phyloP scores from a whole-genome alignment of 805 yeast species.

The Metschnikowia hibisci region DNA sequence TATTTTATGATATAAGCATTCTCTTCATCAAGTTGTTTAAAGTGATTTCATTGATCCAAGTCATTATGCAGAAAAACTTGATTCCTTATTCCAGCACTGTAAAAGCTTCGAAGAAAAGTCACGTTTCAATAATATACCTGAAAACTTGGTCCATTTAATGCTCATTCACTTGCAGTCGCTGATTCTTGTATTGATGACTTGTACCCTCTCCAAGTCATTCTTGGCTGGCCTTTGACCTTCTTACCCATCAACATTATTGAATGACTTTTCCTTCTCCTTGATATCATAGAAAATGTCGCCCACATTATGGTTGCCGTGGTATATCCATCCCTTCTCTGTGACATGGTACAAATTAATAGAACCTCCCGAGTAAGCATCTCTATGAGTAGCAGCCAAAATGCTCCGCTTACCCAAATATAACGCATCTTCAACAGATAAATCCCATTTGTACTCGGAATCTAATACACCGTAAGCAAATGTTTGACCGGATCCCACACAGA shows the following conservation, averaged over 20 bases:
- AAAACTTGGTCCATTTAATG: no score
- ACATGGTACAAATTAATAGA: slow-evolving; percentile 91
- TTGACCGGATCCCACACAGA: slow-evolving; percentile 98
- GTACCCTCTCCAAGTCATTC: not conserved
- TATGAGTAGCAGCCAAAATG: slow-evolving; percentile 94
- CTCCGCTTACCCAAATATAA: slow-evolving; percentile 91
- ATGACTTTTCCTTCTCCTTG: slow-evolving; percentile 83
- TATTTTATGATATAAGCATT: no score
- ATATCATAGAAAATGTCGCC: slow-evolving; percentile 89
- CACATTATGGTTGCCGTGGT: slow-evolving; percentile 92
- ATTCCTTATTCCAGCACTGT: no score
- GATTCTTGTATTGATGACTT: no score
- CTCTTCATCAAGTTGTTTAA: no score
- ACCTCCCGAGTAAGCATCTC: slow-evolving; percentile 98
- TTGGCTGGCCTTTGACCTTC: not conserved
- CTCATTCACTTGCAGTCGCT: no score
- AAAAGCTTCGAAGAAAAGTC: no score
- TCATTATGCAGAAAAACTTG: no score
- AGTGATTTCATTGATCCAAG: no score
- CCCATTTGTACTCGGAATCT: slow-evolving; percentile 91
- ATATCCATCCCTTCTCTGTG: slow-evolving; percentile 90
- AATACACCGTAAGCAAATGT: slow-evolving; percentile 98
- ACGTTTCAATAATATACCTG: no score
- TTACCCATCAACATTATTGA: slow-evolving; percentile 67
- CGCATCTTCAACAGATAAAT: slow-evolving; percentile 88